A percentile compares a stretch with the other conserved stretches of the same genome.
phyloP scores from a whole-genome alignment of 371 early-diverging fungal species.

The Gilbertella persicaria region DNA sequence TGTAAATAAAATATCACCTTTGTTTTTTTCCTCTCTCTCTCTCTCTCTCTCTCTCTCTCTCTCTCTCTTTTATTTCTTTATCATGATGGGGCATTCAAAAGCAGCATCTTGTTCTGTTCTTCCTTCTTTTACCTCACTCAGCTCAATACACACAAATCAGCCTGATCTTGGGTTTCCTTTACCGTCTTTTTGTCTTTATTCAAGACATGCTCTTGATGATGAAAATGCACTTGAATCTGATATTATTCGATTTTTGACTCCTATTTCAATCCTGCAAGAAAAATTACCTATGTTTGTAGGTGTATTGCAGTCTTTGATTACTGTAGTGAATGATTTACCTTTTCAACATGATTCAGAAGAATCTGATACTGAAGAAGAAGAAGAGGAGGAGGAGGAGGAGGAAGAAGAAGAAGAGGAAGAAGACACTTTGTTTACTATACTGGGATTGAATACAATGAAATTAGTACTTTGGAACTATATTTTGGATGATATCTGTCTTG shows the following conservation, averaged over 20 bases:
- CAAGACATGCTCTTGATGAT: conserved; percentile 15
- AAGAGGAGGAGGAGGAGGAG: conserved; percentile 5
- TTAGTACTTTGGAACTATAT: conserved; percentile 18
- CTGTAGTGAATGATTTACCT: conserved; percentile 21
- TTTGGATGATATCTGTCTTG: conserved; percentile 11
- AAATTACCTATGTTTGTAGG: conserved; percentile 29
- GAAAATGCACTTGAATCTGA: conserved; percentile 28
- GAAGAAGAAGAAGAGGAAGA: not conserved
- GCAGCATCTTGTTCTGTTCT: conserved; percentile 26
- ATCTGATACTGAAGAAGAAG: not conserved
- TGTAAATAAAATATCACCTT: not conserved
- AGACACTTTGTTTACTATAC: conserved; percentile 13
- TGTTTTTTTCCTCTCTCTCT: not conserved
- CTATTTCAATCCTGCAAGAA: conserved; percentile 11
- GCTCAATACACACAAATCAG: conserved; percentile 1
- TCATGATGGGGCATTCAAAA: conserved; percentile 16
- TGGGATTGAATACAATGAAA: conserved; percentile 23
- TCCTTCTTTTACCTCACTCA: conserved; percentile 11
- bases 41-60: not conserved
- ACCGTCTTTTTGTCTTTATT: conserved; percentile 29
- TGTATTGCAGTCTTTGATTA: conserved; percentile 25
- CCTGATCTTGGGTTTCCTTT: conserved; percentile 5
- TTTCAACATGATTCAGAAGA: conserved; percentile 1
- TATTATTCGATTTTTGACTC: conserved; percentile 25
- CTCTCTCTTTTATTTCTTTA: not conserved